phyloP scores from a whole-genome alignment of 192 early-diverging fungal species.

The Mycoemilia scoparia region DNA sequence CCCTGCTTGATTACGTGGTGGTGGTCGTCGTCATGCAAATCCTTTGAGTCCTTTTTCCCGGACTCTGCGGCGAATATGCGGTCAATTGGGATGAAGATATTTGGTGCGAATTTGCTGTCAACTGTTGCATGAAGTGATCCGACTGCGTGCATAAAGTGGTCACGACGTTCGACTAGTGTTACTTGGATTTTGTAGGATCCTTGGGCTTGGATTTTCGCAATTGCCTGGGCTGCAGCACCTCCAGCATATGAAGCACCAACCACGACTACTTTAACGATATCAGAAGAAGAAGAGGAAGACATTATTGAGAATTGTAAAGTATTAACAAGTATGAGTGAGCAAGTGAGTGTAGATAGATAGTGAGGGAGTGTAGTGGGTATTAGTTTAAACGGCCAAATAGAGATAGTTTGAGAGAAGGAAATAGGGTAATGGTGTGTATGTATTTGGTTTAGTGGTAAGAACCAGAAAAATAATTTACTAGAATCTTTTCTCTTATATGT shows the following conservation, averaged over 20 bases:
- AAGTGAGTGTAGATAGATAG: too few species aligned
- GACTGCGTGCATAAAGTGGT: slow-evolving; percentile 36
- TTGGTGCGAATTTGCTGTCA: slow-evolving; percentile 24
- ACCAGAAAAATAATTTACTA: too few species aligned
- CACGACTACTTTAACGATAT: slow-evolving; percentile 21
- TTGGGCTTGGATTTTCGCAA: slow-evolving; percentile 15
- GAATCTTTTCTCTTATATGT: too few species aligned
- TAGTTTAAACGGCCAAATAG: too few species aligned
- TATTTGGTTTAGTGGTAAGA: too few species aligned
- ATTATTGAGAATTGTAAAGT: too few species aligned
- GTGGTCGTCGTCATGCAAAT: slow-evolving; percentile 4
- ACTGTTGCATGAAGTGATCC: slow-evolving; percentile 30
- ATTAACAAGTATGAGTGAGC: too few species aligned
- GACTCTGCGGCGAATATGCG: slow-evolving; percentile 17
- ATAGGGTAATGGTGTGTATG: too few species aligned
- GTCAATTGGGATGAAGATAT: slow-evolving; percentile 31
- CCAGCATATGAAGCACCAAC: slow-evolving; percentile 40
- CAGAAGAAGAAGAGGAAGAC: too few species aligned
- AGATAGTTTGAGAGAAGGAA: too few species aligned
- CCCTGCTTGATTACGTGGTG: too few species aligned
- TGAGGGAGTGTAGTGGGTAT: too few species aligned
- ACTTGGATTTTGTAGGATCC: slow-evolving; percentile 22
- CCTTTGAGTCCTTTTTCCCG: slow-evolving; percentile 28
- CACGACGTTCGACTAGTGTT: slow-evolving; percentile 33
- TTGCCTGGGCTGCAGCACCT: slow-evolving; percentile 13